Conservation (phyloP, 768 basidiomycete species). For the Lactifluus hygrophoroides region DNA sequence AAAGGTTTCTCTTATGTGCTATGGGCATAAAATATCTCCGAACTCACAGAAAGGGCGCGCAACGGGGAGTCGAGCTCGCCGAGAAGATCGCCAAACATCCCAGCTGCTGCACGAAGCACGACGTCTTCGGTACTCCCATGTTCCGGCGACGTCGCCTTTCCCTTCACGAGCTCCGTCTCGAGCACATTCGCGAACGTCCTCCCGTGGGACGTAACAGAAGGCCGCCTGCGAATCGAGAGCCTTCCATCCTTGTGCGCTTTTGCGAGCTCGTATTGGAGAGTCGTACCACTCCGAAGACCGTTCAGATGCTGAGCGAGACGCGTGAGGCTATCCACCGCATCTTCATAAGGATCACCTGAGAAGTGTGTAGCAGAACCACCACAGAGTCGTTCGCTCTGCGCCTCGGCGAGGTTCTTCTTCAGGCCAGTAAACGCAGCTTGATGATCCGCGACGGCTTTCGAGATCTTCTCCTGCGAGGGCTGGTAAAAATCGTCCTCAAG, state of each 20-base stretch:
- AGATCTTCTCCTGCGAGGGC: constrained; percentile 53
- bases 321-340: constrained; percentile 79
- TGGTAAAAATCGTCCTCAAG: constrained; percentile 59
- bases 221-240: constrained; percentile 27
- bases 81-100: constrained; percentile 69
- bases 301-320: constrained; percentile 91
- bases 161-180: constrained; percentile 16
- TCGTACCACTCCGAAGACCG: constrained; percentile 77
- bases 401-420: constrained; percentile 79
- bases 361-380: constrained; percentile 22
- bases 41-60: constrained; percentile 59
- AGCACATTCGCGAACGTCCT: not conserved
- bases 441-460: constrained; percentile 75
- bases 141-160: constrained; percentile 16
- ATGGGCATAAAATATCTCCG: not conserved
- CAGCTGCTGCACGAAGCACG: constrained; percentile 54
- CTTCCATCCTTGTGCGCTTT: constrained; percentile 46
- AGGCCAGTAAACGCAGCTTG: constrained; percentile 85
- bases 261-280: constrained; percentile 75
- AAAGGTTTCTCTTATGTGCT: not conserved
- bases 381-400: constrained; percentile 72
- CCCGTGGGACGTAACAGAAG: not conserved
- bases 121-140: constrained; percentile 24
- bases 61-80: constrained; percentile 75
- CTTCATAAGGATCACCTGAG: constrained; percentile 59